Conservation (phyloP, 2,329 filamentous ascomycete genomes). For the Fusarium sp. region DNA sequence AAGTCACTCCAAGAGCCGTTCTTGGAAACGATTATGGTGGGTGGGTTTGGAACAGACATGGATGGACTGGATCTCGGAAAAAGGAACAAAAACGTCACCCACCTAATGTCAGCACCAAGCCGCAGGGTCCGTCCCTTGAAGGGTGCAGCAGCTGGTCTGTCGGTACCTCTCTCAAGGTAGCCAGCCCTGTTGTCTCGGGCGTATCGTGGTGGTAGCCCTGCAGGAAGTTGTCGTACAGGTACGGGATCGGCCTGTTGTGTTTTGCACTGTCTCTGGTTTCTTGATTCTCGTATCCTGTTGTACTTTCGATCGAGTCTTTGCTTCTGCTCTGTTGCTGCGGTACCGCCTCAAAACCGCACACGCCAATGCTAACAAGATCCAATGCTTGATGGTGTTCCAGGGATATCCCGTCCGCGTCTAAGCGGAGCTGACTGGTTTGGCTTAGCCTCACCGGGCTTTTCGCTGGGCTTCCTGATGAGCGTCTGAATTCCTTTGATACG, state of each 20-base stretch:
- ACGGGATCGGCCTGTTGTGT: neutral
- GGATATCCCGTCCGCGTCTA: constrained; percentile 27
- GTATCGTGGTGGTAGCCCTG: neutral
- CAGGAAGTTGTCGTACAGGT: neutral
- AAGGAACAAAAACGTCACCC: constrained; percentile 32
- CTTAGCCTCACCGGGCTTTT: constrained; percentile 32
- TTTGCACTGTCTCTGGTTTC: constrained; percentile 3
- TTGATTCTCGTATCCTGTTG: neutral
- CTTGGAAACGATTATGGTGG: constrained; percentile 20
- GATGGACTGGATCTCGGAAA: constrained; percentile 24
- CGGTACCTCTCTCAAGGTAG: neutral
- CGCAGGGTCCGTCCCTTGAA: constrained; percentile 12
- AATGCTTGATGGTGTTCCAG: constrained; percentile 16
- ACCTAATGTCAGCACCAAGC: constrained; percentile 29
- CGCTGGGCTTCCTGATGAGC: constrained; percentile 21
- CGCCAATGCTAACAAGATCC: constrained; percentile 2
- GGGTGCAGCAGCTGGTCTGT: neutral
- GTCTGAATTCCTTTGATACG: constrained; percentile 10
- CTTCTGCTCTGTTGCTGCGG: neutral
- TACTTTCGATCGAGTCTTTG: neutral
- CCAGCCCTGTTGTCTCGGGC: neutral
- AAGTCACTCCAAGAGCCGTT: constrained; percentile 28
- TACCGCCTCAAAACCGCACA: constrained; percentile 20
- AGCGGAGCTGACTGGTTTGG: constrained; percentile 22
- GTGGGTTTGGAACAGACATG: constrained; percentile 1